Evolutionary conservation across 495 filamentous ascomycete genomes (phyloP).

Genomic region (Xylaria grammica): DNA sequence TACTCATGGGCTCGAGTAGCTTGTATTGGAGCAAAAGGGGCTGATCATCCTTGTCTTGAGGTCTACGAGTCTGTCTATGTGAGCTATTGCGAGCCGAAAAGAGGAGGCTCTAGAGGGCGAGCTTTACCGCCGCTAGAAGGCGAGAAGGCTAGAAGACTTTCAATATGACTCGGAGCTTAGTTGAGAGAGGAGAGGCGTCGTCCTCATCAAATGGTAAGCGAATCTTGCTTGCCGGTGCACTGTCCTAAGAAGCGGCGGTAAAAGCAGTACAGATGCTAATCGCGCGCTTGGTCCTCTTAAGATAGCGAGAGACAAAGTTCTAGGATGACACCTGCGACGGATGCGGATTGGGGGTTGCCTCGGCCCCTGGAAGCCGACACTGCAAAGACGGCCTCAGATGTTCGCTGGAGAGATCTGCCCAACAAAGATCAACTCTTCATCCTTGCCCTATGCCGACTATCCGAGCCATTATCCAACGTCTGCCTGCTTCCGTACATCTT

Average conservation of each 20-base stretch:
- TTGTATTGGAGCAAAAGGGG: not conserved
- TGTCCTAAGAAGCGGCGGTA: not conserved
- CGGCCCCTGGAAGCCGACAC: constrained; percentile 1
- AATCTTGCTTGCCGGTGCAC: not conserved
- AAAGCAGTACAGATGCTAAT: not conserved
- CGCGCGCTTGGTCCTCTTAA: not conserved
- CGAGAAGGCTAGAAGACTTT: not conserved
- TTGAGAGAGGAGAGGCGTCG: not conserved
- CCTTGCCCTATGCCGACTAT: constrained; percentile 56
- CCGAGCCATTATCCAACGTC: constrained; percentile 57
- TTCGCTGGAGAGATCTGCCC: constrained; percentile 50
- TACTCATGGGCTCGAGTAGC: too few relatives aligned
- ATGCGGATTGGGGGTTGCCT: not conserved
- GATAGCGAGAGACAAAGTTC: not conserved
- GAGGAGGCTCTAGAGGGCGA: not conserved
- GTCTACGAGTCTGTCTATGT: not conserved
- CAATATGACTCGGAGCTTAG: constrained; percentile 4
- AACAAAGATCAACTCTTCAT: constrained; percentile 58
- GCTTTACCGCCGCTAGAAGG: too few relatives aligned
- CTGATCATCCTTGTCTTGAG: not conserved
- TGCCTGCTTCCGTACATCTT: constrained; percentile 61
- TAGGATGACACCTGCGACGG: not conserved
- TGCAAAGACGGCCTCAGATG: constrained; percentile 11
- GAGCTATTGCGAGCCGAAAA: not conserved
- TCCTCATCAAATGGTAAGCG: not conserved